Evolutionary conservation across 139 green algal genomes (phyloP).

Genomic region (Coelastrella sp.): DNA sequence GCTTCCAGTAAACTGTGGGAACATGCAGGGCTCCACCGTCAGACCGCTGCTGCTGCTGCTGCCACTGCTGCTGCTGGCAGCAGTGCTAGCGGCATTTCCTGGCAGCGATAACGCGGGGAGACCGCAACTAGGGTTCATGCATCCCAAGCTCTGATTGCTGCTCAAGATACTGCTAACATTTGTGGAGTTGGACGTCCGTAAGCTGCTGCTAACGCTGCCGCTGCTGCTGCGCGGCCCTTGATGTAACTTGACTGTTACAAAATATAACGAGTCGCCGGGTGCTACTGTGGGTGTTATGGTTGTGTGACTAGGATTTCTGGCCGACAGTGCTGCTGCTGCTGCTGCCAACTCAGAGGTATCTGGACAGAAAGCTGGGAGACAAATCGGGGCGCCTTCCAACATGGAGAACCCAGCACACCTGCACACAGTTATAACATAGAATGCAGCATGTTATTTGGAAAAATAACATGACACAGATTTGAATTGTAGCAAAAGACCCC

Average conservation of each 20-base stretch:
- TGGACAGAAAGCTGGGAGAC: background rate
- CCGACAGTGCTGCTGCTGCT: constrained; percentile 8
- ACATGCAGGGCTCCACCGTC: background rate
- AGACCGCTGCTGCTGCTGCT: background rate
- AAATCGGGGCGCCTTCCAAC: background rate
- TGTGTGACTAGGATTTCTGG: background rate
- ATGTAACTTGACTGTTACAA: constrained; percentile 7
- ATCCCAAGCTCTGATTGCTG: background rate
- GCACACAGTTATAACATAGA: background rate
- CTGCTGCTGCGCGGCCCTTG: background rate
- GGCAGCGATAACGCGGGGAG: background rate
- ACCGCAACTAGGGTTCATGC: background rate
- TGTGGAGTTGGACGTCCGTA: background rate
- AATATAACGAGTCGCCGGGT: constrained; percentile 2
- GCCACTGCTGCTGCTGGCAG: background rate
- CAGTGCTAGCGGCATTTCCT: background rate
- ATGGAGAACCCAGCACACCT: constrained; percentile 1
- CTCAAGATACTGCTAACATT: too few species aligned
- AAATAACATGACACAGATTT: background rate
- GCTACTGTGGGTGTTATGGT: background rate
- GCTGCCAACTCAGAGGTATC: background rate
- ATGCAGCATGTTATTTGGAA: background rate
- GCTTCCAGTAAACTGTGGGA: background rate
- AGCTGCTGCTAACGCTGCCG: background rate
- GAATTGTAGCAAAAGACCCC: too few species aligned